Evolutionary conservation across 495 filamentous ascomycete species (phyloP).

Genomic region (Podospora australis): DNA sequence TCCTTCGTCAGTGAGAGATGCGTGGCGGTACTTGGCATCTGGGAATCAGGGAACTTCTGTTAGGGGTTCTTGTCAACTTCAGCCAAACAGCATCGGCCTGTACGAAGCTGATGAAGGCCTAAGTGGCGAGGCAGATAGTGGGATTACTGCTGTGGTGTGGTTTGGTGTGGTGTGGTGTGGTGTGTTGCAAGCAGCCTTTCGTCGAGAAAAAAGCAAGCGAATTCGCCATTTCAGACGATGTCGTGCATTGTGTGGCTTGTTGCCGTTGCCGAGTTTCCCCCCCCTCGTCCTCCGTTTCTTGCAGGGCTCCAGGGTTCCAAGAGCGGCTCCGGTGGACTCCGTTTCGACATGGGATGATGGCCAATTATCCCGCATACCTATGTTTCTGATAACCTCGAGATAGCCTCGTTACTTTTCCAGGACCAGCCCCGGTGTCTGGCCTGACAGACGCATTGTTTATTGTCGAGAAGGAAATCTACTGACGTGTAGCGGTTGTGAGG

Average conservation of each 20-base stretch:
- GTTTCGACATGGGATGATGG: too few species aligned
- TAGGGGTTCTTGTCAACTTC: too few species aligned
- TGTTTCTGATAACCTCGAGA: too few species aligned
- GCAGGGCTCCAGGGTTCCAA: not conserved
- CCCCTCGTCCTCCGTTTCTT: not conserved
- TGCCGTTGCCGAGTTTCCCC: too few species aligned
- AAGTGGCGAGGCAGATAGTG: too few species aligned
- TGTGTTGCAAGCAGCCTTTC: not conserved
- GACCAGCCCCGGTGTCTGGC: not conserved
- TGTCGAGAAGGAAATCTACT: not conserved
- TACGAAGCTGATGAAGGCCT: too few species aligned
- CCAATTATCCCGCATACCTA: too few species aligned
- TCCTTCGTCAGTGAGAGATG: slow-evolving; percentile 1
- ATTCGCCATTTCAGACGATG: not conserved
- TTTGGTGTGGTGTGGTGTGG: too few species aligned
- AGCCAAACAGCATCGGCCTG: too few species aligned
- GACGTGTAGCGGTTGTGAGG: not conserved
- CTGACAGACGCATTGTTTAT: not conserved
- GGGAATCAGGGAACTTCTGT: not conserved
- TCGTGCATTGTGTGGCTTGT: slow-evolving; percentile 3
- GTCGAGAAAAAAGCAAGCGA: not conserved
- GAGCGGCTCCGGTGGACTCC: not conserved
- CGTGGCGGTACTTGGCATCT: not conserved
- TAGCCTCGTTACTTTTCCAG: not conserved
- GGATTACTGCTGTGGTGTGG: too few species aligned